Percentiles rank a stretch among this genome's conserved stretches.
phyloP scores from a whole-genome alignment of 768 basidiomycete species.

The Xerocomellus intermedius region DNA sequence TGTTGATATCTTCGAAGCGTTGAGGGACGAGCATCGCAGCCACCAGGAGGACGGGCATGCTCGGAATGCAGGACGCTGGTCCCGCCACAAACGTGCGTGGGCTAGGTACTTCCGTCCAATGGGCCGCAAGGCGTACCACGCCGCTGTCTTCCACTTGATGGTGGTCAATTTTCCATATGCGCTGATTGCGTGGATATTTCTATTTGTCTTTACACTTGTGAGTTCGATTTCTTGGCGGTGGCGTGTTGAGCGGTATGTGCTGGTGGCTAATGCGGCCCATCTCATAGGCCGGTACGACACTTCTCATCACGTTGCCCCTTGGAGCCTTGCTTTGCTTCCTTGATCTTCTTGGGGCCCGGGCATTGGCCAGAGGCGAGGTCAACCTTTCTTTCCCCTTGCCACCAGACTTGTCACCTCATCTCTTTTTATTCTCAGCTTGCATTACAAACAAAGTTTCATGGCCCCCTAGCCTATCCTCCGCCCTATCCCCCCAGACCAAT shows the following conservation, averaged over 20 bases:
- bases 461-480: constrained; percentile 57
- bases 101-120: constrained; percentile 66
- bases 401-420: constrained; percentile 11
- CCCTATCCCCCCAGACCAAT: constrained; percentile 72
- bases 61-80: constrained; percentile 4
- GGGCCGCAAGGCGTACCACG: constrained; percentile 53
- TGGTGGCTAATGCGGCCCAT: constrained; percentile 15
- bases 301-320: constrained; percentile 75
- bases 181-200: constrained; percentile 71
- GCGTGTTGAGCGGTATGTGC: constrained; percentile 7
- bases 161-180: constrained; percentile 80
- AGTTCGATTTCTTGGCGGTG: constrained; percentile 23
- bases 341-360: constrained; percentile 69
- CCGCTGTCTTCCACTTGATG: constrained; percentile 64
- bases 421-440: constrained; percentile 44
- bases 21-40: constrained; percentile 11
- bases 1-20: constrained; percentile 31
- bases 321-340: constrained; percentile 78
- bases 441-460: constrained; percentile 69
- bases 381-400: constrained; percentile 10
- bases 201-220: constrained; percentile 80
- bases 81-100: constrained; percentile 36
- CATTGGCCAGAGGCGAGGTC: constrained; percentile 71
- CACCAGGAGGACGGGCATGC: constrained; percentile 12
- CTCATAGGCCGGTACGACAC: constrained; percentile 68